A percentile compares a stretch with the other conserved stretches of the same genome.
phyloP scores from a whole-genome alignment of 2,329 filamentous ascomycete species.

The Aspergillus hortae region DNA sequence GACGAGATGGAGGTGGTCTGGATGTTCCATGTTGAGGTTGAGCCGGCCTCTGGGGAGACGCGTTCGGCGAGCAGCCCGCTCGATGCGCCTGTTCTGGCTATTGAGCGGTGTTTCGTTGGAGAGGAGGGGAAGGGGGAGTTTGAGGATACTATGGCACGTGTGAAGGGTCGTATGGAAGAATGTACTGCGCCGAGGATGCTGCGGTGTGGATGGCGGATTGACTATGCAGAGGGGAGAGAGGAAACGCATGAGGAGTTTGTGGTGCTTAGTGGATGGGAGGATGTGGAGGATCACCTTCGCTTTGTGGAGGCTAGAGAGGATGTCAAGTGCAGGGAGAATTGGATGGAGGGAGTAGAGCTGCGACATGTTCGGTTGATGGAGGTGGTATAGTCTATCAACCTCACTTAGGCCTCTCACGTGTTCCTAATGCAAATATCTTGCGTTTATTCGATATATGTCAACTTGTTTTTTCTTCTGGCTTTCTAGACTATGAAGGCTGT shows the following conservation, averaged over 20 bases:
- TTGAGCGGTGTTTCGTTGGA: constrained; percentile 33
- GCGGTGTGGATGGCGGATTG: constrained; percentile 40
- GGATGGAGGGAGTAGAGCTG: constrained; percentile 23
- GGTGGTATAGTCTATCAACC: not conserved
- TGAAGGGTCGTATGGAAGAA: constrained; percentile 22
- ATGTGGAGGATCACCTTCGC: constrained; percentile 30
- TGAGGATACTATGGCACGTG: constrained; percentile 21
- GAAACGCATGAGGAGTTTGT: constrained; percentile 35
- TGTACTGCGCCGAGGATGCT: constrained; percentile 26
- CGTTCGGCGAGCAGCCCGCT: constrained; percentile 16
- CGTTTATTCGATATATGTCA: no score
- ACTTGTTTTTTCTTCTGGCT: no score
- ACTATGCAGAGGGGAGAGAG: constrained; percentile 18
- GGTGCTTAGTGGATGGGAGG: constrained; percentile 38
- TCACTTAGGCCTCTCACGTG: not conserved
- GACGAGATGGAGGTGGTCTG: constrained; percentile 39
- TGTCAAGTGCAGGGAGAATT: constrained; percentile 20
- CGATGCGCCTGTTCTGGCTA: constrained; percentile 26
- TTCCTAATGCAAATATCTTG: not conserved
- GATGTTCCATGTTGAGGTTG: constrained; percentile 40
- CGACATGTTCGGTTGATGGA: constrained; percentile 18
- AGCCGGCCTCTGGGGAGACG: constrained; percentile 21
- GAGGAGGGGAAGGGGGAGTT: constrained; percentile 22
- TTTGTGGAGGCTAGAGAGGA: constrained; percentile 32
- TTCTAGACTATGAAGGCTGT: no score